phyloP scores from a whole-genome alignment of 257 asterid species.

The Verbascum thapsus region DNA sequence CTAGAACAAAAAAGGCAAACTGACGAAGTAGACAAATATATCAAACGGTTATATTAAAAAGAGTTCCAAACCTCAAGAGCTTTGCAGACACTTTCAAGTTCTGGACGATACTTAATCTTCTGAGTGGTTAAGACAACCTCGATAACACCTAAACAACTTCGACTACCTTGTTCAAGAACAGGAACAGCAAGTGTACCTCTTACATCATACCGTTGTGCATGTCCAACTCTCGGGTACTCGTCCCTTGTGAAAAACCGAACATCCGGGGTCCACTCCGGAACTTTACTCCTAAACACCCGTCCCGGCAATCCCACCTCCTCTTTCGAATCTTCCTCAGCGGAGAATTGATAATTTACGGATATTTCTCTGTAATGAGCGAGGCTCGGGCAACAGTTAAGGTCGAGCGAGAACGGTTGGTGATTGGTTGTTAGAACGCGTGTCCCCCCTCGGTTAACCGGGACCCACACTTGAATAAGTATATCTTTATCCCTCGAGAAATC shows the following conservation, averaged over 20 bases:
- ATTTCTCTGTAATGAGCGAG: constrained; percentile 76
- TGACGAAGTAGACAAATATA: too few species aligned
- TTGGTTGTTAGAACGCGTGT: constrained; percentile 70
- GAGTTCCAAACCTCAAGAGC: constrained; percentile 81
- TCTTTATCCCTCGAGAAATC: constrained; percentile 55
- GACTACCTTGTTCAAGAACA: constrained; percentile 76
- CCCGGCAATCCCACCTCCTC: constrained; percentile 83
- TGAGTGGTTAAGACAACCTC: constrained; percentile 81
- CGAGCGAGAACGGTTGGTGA: constrained; percentile 64
- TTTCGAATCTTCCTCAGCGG: constrained; percentile 68
- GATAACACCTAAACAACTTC: constrained; percentile 82
- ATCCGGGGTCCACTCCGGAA: constrained; percentile 98
- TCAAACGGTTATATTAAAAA: background rate
- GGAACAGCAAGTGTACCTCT: constrained; percentile 93
- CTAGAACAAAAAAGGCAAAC: background rate
- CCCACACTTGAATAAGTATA: constrained; percentile 87
- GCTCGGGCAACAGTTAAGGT: constrained; percentile 61
- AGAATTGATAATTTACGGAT: constrained; percentile 67
- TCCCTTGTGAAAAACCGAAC: constrained; percentile 71
- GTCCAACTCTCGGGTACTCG: constrained; percentile 77
- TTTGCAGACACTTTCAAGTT: constrained; percentile 82
- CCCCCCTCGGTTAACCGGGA: constrained; percentile 67
- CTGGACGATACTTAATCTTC: constrained; percentile 78
- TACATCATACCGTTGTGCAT: constrained; percentile 75
- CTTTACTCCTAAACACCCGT: constrained; percentile 68